A percentile compares a stretch with the other conserved stretches of the same genome.
These are phyloP conservation scores for Neolecta irregularis DNA, from an alignment of 1,139 yeast genomes.

Conservation along the genomic window DNA sequence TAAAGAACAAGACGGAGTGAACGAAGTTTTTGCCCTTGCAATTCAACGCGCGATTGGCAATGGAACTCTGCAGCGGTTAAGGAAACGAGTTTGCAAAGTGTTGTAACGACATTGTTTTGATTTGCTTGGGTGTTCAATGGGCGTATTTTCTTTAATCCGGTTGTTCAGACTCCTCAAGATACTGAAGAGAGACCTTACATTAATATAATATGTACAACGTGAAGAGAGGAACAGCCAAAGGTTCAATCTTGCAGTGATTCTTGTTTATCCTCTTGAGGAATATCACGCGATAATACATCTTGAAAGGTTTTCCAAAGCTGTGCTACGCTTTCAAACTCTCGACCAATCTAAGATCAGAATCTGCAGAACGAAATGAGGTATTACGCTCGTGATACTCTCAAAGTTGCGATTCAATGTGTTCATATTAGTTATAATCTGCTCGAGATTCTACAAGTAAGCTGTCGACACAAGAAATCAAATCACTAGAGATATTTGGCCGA, in stretches of 20 bases:
- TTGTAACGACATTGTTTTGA: conserved; percentile 1
- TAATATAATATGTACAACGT: background rate
- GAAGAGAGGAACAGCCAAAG: conserved; percentile 1
- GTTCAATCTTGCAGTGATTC: conserved; percentile 2
- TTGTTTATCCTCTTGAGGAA: conserved; percentile 2
- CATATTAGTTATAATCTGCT: conserved; percentile 17
- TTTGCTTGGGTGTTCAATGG: conserved; percentile 1
- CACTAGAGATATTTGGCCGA: conserved; percentile 16
- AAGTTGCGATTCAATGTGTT: conserved; percentile 18
- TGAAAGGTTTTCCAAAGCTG: conserved; percentile 18
- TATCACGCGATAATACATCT: conserved; percentile 15
- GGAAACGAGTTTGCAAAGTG: conserved; percentile 5
- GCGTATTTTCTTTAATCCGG: background rate
- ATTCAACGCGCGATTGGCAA: conserved; percentile 9
- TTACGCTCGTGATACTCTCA: conserved; percentile 18
- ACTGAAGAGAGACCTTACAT: too few species aligned
- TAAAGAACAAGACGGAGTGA: conserved; percentile 48
- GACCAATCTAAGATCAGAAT: conserved; percentile 15
- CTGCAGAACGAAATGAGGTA: background rate
- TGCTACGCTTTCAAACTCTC: conserved; percentile 19
- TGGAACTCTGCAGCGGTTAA: conserved; percentile 8
- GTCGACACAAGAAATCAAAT: background rate
- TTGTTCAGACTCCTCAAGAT: background rate
- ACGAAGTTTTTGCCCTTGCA: conserved; percentile 41
- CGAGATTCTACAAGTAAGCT: conserved; percentile 14